Base-by-base conservation (phyloP, 1,284 basidiomycete genomes). In the Mycena citricolor region DNA sequence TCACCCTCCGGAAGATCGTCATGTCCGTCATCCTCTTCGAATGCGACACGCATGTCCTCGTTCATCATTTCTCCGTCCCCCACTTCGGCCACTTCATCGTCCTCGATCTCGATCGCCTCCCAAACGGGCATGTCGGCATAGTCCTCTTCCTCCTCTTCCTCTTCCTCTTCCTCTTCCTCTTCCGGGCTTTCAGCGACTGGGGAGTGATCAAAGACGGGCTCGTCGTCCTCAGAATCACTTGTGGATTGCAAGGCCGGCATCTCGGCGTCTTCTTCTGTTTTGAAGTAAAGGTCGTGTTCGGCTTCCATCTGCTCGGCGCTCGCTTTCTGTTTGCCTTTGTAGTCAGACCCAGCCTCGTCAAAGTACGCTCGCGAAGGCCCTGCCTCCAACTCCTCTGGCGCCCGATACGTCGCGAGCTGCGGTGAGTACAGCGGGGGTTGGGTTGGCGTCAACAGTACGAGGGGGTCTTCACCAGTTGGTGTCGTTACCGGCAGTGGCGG, bases 311-410 rank as follows among this genome's bases (percentile, higher is more conserved):
- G 56, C 4, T 57, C 52, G n/a, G 61, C 61, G 8, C 51, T 47
- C 11, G 35, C 57, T 16, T 29, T 57, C 5, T 54, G 54, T 19
- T 36, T 54, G 34, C 39, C 55, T 29, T 11, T 51, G 23, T 24
- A 19, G n/a, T 39, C 22, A 0, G 43, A 38, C 2, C 31, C 31
- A 14, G 36, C 41, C 32, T 32, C 44, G 20, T 67, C 68, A 49
- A 71, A 63, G 43, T 69, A 69, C 14, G 57, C 68, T 39, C 39
- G 54, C 8, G 74, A 73, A 5, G 72, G 66, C 1, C 70, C 74
- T 0, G 63, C 61, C 28, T 63, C 63, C 10, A 82, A 58, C 47
- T 79, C 78, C 58, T 87, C 86, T 1, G 82, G 78, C 0, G 82
- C 72, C 35, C 70, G 69, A 57, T 83, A 81, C 0, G 74, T 80